Evolutionary conservation across 1,139 yeast genomes (phyloP), one percentile per base, ranked within the genome.

Genomic region (Sugiyamaella grinbergsii): DNA sequence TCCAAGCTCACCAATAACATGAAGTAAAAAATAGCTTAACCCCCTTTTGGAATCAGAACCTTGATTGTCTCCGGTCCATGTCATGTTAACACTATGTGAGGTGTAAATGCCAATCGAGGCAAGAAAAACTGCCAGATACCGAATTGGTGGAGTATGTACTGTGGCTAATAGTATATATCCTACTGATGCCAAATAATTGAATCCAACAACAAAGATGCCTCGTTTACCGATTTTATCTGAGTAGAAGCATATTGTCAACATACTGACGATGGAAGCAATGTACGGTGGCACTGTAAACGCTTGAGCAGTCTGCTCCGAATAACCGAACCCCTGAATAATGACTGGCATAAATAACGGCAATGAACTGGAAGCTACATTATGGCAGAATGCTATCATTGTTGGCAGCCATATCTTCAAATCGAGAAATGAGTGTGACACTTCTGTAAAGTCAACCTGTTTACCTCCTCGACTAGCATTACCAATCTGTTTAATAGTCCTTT

Each of bases 21-120:
- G 64, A 22, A 65, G 51, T 36, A 64, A 41, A 15, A 62, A 58
- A 47, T 56, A 60, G n/a, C 66, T 65, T 16, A 59, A 55, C 23
- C 66, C 65, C 36, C 62, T 57, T 18, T 58, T 55, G n/a, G 63
- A 49, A 44, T 65, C 67, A 5, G 63, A 53, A 7, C 67, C 65
- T 42, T 65, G 68, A 52, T 66, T 65, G 50, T 66, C 66, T 31
- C 61, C 62, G n/a, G 57, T 56, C 70, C 70, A 66, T 8, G 65
- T 56, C 34, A 64, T 50, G 39, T 60, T 56, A 38, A 63, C 43
- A 3, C 64, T 50, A n/a, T 62, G 61, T 10, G 62, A 60, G 7
- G 66, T 58, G 52, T 60, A 65, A 23, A 62, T 57, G 4, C 69
- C 70, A 18, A 61, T 56, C 7, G 66, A 56, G 1, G 63, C 66